Percentiles rank a stretch among this genome's conserved stretches.
phyloP scores from a whole-genome alignment of 441 rosid species.

The Hura crepitans region DNA sequence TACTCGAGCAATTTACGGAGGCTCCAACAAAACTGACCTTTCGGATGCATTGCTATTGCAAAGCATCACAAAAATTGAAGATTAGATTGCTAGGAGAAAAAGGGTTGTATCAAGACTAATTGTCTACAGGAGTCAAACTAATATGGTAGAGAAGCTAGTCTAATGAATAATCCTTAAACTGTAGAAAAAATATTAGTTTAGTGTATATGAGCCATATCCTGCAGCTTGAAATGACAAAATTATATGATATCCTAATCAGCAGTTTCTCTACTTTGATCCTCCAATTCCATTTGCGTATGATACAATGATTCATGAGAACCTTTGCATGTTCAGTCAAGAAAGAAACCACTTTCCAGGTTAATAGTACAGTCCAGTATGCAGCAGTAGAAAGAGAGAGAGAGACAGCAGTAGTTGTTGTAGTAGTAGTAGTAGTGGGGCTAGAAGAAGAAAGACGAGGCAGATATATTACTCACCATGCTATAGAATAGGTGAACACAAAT shows the following conservation, averaged over 20 bases:
- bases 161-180: not conserved
- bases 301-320: not conserved
- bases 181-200: not conserved
- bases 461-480: slow-evolving; percentile 49
- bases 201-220: not conserved
- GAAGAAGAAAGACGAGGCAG: not conserved
- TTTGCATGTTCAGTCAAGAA: not conserved
- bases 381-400: no score
- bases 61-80: not conserved
- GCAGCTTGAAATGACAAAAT: not conserved
- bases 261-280: slow-evolving; percentile 1
- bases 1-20: not conserved
- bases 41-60: not conserved
- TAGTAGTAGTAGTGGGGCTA: no score
- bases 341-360: not conserved
- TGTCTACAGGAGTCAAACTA: not conserved
- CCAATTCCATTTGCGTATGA: not conserved
- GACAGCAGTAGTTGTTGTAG: no score
- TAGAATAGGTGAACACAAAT: slow-evolving; percentile 57
- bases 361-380: not conserved
- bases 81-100: not conserved
- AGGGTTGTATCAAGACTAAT: not conserved
- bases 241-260: not conserved
- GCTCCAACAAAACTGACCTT: not conserved
- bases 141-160: no score